These are phyloP conservation scores for Aspergillus neoniger DNA, from an alignment of 2,329 filamentous ascomycete species.

Conservation along the genomic window DNA sequence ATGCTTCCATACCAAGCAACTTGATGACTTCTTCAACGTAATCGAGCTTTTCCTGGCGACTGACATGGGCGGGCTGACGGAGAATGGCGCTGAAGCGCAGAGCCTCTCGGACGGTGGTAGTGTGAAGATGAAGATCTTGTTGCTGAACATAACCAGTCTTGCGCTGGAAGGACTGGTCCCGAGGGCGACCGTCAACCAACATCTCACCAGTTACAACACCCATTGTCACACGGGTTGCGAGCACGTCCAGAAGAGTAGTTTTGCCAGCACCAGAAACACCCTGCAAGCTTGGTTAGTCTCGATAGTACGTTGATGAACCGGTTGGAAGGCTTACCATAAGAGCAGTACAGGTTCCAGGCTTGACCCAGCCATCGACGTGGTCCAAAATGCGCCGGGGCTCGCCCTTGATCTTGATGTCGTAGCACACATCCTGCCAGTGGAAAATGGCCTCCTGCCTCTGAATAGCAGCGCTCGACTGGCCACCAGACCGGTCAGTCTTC, in stretches of 20 bases:
- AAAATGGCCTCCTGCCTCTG: constrained; percentile 74
- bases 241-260: constrained; percentile 82
- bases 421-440: constrained; percentile 84
- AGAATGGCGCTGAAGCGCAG: constrained; percentile 83
- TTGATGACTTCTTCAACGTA: constrained; percentile 92
- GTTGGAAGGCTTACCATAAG: constrained; percentile 63
- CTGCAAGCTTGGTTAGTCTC: constrained; percentile 31
- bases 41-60: constrained; percentile 73
- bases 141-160: constrained; percentile 93
- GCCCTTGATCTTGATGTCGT: constrained; percentile 77
- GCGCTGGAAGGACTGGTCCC: constrained; percentile 82
- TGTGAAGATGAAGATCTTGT: constrained; percentile 84
- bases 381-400: constrained; percentile 76
- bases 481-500: constrained; percentile 34
- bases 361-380: constrained; percentile 89
- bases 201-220: constrained; percentile 86
- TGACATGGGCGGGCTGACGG: constrained; percentile 75
- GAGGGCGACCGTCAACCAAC: constrained; percentile 73
- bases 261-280: constrained; percentile 90
- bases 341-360: constrained; percentile 85
- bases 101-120: constrained; percentile 84
- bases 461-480: constrained; percentile 43
- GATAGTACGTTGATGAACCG: background rate
- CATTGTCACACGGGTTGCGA: constrained; percentile 84
- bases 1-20: constrained; percentile 84